phyloP scores from a whole-genome alignment of 2,329 filamentous ascomycete genomes.

The Myrmaecium sp. region DNA sequence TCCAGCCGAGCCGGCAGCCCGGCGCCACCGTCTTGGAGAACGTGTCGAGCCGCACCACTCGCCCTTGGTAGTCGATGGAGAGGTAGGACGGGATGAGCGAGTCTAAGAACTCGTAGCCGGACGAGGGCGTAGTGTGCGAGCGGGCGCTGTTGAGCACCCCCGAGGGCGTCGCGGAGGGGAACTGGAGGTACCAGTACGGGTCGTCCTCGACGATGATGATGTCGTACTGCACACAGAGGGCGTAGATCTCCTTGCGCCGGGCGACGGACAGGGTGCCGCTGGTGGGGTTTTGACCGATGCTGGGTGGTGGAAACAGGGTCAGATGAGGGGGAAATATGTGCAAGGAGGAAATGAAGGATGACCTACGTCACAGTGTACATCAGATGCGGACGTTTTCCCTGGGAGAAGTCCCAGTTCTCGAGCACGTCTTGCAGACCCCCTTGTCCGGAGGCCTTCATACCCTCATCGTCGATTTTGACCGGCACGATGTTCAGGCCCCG shows the following conservation, averaged over 20 bases:
- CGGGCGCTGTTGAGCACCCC: no score
- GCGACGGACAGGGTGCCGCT: conserved; percentile 56
- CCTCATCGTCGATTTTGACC: conserved; percentile 60
- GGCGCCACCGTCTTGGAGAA: conserved; percentile 90
- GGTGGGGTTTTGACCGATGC: conserved; percentile 83
- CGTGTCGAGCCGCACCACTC: conserved; percentile 78
- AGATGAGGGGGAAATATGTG: neutral
- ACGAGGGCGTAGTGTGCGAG: conserved; percentile 21
- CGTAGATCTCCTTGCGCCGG: conserved; percentile 64
- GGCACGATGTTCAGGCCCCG: conserved; percentile 56
- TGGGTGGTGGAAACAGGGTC: conserved; percentile 12
- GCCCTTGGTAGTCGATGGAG: conserved; percentile 65
- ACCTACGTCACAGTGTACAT: conserved; percentile 82
- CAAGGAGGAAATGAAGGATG: neutral
- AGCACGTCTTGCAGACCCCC: conserved; percentile 65
- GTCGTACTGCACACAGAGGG: conserved; percentile 66
- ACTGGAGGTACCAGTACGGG: conserved; percentile 92
- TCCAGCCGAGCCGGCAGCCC: conserved; percentile 78
- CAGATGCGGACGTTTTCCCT: conserved; percentile 62
- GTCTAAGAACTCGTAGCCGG: conserved; percentile 64
- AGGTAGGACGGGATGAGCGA: conserved; percentile 71
- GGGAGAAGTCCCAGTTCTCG: conserved; percentile 60
- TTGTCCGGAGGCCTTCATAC: conserved; percentile 58
- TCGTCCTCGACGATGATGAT: conserved; percentile 88
- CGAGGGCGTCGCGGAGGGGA: conserved; percentile 51